phyloP scores from a whole-genome alignment of 495 filamentous ascomycete genomes.

The Diplogelasinospora grovesii region DNA sequence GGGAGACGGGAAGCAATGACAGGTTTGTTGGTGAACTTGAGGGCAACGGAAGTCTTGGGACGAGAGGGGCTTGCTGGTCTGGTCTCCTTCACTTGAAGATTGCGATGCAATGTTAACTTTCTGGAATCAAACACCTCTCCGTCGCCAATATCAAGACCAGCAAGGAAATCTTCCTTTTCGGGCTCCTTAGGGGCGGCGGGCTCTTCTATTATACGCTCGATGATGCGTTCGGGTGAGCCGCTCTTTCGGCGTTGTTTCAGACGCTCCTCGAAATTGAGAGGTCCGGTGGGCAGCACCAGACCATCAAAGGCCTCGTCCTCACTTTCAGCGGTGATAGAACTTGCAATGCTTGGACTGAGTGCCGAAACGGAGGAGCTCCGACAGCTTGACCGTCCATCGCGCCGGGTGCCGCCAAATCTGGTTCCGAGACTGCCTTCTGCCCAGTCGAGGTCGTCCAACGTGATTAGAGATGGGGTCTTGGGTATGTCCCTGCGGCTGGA shows the following conservation, averaged over 20 bases:
- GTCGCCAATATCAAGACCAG: constrained; percentile 79
- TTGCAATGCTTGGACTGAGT: constrained; percentile 84
- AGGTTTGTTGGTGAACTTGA: constrained; percentile 82
- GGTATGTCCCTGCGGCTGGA: constrained; percentile 52
- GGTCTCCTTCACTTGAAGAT: constrained; percentile 75
- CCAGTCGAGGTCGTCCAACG: constrained; percentile 83
- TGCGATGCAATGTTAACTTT: constrained; percentile 84
- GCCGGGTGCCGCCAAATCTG: constrained; percentile 74
- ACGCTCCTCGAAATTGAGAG: constrained; percentile 69
- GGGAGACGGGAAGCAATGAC: constrained; percentile 46
- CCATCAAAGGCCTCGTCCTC: constrained; percentile 89
- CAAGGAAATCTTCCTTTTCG: constrained; percentile 76
- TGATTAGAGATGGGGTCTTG: constrained; percentile 46
- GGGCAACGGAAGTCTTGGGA: constrained; percentile 69
- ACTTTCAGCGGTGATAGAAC: constrained; percentile 85
- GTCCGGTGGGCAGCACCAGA: constrained; percentile 74
- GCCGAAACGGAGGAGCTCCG: constrained; percentile 81
- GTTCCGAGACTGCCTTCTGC: constrained; percentile 87
- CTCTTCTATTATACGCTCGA: constrained; percentile 18
- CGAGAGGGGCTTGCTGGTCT: constrained; percentile 57
- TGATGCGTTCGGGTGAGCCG: constrained; percentile 36
- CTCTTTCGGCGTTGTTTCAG: constrained; percentile 62
- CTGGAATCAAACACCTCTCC: constrained; percentile 71
- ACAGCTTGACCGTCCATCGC: constrained; percentile 66
- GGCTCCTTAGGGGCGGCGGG: constrained; percentile 23